phyloP scores from a whole-genome alignment of 1,284 basidiomycete genomes.

The Pseudozyma hubeiensis region DNA sequence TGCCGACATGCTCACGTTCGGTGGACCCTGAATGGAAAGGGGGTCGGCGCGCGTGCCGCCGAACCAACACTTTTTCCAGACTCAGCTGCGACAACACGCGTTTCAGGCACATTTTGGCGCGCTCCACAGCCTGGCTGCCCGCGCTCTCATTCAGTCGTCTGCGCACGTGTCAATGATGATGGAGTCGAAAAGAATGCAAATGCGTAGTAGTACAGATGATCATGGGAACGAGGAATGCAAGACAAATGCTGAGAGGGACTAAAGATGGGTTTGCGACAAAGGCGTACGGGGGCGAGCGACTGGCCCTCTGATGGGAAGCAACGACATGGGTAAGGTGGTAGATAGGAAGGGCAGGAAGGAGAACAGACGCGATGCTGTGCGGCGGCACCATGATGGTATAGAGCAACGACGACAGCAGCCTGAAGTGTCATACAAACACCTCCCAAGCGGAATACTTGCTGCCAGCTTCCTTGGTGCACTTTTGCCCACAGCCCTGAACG shows the following conservation, averaged over 20 bases:
- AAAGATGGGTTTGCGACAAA: background rate
- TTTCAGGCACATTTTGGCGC: background rate
- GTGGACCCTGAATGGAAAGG: slow-evolving; percentile 23
- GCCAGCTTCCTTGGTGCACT: slow-evolving; percentile 50
- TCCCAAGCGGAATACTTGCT: slow-evolving; percentile 46
- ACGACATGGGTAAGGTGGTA: background rate
- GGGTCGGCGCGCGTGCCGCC: slow-evolving; percentile 1
- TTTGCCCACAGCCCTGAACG: slow-evolving; percentile 58
- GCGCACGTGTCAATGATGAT: background rate
- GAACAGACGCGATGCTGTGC: too few relatives aligned
- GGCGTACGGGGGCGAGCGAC: background rate
- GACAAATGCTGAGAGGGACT: slow-evolving; percentile 4
- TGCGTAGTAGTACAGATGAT: slow-evolving; percentile 38
- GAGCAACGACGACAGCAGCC: background rate
- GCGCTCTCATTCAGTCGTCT: background rate
- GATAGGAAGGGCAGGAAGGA: slow-evolving; percentile 2
- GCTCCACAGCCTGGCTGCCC: too few relatives aligned
- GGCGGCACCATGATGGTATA: too few relatives aligned
- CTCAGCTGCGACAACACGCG: slow-evolving; percentile 2
- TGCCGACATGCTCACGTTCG: background rate
- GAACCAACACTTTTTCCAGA: slow-evolving; percentile 10
- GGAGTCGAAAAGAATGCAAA: slow-evolving; percentile 2
- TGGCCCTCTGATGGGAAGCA: too few relatives aligned
- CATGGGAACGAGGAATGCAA: background rate
- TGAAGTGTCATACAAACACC: slow-evolving; percentile 16